A percentile compares a stretch with the other conserved stretches of the same genome.
Evolutionary conservation across 106 monocot species (phyloP).

Genomic region (Allium cepa): DNA sequence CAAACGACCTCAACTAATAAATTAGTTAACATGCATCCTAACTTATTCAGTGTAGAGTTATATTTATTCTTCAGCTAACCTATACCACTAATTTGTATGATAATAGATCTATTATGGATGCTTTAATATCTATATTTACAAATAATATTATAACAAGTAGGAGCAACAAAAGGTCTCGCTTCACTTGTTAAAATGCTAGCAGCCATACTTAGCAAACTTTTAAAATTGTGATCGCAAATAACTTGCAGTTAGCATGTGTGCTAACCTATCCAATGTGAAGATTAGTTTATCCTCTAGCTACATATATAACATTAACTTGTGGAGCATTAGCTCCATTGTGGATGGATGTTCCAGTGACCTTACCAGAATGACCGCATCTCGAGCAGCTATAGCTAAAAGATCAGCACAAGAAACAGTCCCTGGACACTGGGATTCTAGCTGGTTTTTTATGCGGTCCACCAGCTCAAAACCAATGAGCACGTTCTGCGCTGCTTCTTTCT

Average conservation of each 20-base stretch:
- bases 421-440: conserved; percentile 79
- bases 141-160: not conserved
- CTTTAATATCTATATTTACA: too few relatives aligned
- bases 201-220: not conserved
- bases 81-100: too few relatives aligned
- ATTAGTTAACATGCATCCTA: too few relatives aligned
- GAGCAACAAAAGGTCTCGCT: not conserved
- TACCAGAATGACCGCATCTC: conserved; percentile 76
- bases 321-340: not conserved
- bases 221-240: too few relatives aligned
- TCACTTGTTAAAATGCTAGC: not conserved
- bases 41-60: too few relatives aligned
- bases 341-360: not conserved
- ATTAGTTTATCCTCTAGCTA: not conserved
- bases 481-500: conserved; percentile 36
- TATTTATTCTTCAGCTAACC: too few relatives aligned
- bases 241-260: too few relatives aligned
- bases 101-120: too few relatives aligned
- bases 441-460: conserved; percentile 51
- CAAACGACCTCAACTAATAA: too few relatives aligned
- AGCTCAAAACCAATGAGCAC: conserved; percentile 40
- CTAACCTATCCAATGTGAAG: too few relatives aligned
- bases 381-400: conserved; percentile 71
- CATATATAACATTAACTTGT: not conserved
- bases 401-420: conserved; percentile 79